Base-by-base conservation (phyloP, 2,329 filamentous ascomycete species). In the Paradendryphiella salina region DNA sequence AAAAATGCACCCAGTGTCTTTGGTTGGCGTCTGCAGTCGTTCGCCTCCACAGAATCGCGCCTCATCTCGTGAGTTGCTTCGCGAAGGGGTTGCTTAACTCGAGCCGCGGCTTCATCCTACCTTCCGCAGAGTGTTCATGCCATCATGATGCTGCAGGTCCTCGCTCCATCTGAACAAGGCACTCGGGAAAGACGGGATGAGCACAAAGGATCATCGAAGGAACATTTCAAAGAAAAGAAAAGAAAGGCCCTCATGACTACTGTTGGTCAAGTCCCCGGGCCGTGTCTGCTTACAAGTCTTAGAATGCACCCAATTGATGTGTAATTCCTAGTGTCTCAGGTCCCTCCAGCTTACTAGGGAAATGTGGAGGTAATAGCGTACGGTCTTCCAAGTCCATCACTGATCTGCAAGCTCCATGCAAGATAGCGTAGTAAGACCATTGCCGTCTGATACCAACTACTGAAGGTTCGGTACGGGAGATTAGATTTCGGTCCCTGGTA, bases 21-120 rank as follows among this genome's bases (percentile, higher is more conserved):
- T 9, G 23, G 21, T 23, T 23, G 21, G 21, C 21, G n/a, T n/a
- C n/a, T n/a, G n/a, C n/a, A n/a, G n/a, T n/a, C n/a, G n/a, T 26
- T 2, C 28, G 20, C 35, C 9, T 38, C 20, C 20, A 26, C 35
- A 13, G 3, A 26, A 14, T 18, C 6, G 1, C 33, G 14, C 26
- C 34, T 40, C 14, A 40, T 17, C 18, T 33, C 14, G 4, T 17
- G 13, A 15, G 13, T 17, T 31, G 11, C 23, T 29, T 29, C 6
- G n/a, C 9, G 26, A 39, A 46, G 43, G 28, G 23, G 33, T 46
- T 37, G 17, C 42, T 46, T 17, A 29, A 21, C 21, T 37, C 18
- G 17, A 38, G 35, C 18, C 18, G 4, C 35, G 11, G 18, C 8
- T 17, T 17, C 33, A 5, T 17, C 7, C 33, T 20, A 6, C 8